A percentile compares a stretch with the other conserved stretches of the same genome.
phyloP scores from a whole-genome alignment of 2,329 filamentous ascomycete species.

The Aureobasidium sp. region DNA sequence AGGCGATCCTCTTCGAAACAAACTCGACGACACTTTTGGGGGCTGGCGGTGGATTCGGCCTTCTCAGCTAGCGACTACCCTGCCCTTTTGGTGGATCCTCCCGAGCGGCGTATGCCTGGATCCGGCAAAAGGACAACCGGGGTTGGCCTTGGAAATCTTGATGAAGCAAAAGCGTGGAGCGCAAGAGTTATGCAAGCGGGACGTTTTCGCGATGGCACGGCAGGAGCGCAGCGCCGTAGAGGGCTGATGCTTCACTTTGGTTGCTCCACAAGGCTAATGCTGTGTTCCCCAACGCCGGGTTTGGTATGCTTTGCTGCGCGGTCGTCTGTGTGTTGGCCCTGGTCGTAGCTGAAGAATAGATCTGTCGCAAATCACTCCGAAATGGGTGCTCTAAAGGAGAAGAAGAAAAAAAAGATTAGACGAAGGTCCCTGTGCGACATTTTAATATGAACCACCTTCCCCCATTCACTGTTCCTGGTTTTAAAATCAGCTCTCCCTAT shows the following conservation, averaged over 20 bases:
- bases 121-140: constrained; percentile 6
- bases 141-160: not conserved
- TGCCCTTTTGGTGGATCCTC: not conserved
- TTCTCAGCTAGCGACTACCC: constrained; percentile 3
- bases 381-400: not conserved
- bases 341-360: not conserved
- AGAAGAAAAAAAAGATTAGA: not conserved
- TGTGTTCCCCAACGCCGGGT: constrained; percentile 6
- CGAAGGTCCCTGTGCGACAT: not conserved
- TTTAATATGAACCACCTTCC: not conserved
- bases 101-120: not conserved
- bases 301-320: not conserved
- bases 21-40: not conserved
- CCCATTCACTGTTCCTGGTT: not conserved
- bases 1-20: not conserved
- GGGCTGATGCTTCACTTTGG: not conserved
- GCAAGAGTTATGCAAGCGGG: not conserved
- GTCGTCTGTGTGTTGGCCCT: constrained; percentile 7
- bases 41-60: not conserved
- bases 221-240: not conserved
- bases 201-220: constrained; percentile 5
- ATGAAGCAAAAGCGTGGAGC: not conserved
- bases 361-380: not conserved
- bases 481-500: not conserved
- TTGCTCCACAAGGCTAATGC: constrained; percentile 4